phyloP scores from a whole-genome alignment of 1,284 basidiomycete genomes.

The Ustilago crameri region DNA sequence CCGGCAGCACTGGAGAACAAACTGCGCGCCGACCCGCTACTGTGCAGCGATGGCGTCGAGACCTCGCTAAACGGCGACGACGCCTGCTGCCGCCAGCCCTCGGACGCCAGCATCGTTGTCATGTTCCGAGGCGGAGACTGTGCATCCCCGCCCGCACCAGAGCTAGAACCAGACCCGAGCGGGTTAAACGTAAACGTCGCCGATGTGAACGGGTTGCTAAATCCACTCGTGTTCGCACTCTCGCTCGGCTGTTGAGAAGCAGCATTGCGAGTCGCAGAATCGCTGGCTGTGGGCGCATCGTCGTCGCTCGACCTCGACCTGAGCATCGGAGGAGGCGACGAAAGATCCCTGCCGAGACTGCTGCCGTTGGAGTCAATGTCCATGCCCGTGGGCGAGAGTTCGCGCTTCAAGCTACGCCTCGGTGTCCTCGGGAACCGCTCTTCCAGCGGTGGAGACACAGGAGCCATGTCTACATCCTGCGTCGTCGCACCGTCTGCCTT shows the following conservation, averaged over 20 bases:
- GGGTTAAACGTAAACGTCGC: slow-evolving; percentile 38
- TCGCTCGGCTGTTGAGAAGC: slow-evolving; percentile 33
- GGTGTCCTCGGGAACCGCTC: slow-evolving; percentile 37
- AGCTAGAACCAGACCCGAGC: slow-evolving; percentile 9
- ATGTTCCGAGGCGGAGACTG: slow-evolving; percentile 18
- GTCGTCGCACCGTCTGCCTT: slow-evolving; percentile 9
- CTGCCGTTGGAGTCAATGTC: slow-evolving; percentile 44
- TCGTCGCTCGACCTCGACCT: slow-evolving; percentile 45
- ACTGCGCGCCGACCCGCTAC: slow-evolving; percentile 37
- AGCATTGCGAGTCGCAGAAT: slow-evolving; percentile 23
- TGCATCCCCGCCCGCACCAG: slow-evolving; percentile 3
- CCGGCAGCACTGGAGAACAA: slow-evolving; percentile 36
- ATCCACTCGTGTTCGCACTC: slow-evolving; percentile 10
- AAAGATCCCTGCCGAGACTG: slow-evolving; percentile 35
- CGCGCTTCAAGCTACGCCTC: slow-evolving; percentile 51
- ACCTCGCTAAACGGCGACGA: slow-evolving; percentile 48
- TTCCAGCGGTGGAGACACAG: slow-evolving; percentile 14
- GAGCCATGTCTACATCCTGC: slow-evolving; percentile 51
- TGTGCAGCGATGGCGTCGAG: slow-evolving; percentile 35
- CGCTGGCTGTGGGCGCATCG: slow-evolving; percentile 6
- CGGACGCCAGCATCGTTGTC: slow-evolving; percentile 1
- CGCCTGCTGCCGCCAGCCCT: slow-evolving; percentile 35
- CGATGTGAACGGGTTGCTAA: slow-evolving; percentile 39
- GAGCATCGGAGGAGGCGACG: slow-evolving; percentile 51
- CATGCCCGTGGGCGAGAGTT: slow-evolving; percentile 57